phyloP scores from a whole-genome alignment of 768 basidiomycete species.

The Pulveroboletus sp. region DNA sequence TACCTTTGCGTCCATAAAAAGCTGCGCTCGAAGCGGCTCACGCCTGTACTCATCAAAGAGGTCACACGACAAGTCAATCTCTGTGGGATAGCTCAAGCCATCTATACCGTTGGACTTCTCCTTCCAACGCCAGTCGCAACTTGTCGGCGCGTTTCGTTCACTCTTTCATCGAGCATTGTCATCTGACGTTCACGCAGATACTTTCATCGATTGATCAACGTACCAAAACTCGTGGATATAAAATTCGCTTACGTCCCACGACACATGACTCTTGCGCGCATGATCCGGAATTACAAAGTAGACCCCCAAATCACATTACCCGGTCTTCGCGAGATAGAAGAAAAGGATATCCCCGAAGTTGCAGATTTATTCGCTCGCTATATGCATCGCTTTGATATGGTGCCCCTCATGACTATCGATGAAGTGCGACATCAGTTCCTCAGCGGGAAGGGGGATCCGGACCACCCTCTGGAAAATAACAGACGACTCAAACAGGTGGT shows the following conservation, averaged over 20 bases:
- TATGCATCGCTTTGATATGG: conserved; percentile 84
- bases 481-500: conserved; percentile 80
- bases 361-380: conserved; percentile 70
- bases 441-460: conserved; percentile 68
- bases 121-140: conserved; percentile 91
- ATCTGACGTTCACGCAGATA: conserved; percentile 51
- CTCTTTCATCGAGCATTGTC: not conserved
- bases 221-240: conserved; percentile 88
- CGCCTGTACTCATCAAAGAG: conserved; percentile 97
- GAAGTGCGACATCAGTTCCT: conserved; percentile 88
- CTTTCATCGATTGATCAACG: conserved; percentile 87
- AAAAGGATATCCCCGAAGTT: conserved; percentile 70
- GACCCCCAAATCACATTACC: conserved; percentile 47
- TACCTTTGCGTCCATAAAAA: conserved; percentile 98
- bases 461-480: conserved; percentile 32
- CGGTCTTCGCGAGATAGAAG: conserved; percentile 88
- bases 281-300: conserved; percentile 75
- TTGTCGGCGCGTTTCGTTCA: conserved; percentile 55
- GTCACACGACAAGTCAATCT: conserved; percentile 92
- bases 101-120: conserved; percentile 93
- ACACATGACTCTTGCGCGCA: conserved; percentile 85
- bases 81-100: conserved; percentile 90
- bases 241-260: conserved; percentile 87
- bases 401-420: conserved; percentile 66
- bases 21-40: conserved; percentile 88